Conservation (phyloP, 345 rosid genomes). For the Anastatica hierochuntica region DNA sequence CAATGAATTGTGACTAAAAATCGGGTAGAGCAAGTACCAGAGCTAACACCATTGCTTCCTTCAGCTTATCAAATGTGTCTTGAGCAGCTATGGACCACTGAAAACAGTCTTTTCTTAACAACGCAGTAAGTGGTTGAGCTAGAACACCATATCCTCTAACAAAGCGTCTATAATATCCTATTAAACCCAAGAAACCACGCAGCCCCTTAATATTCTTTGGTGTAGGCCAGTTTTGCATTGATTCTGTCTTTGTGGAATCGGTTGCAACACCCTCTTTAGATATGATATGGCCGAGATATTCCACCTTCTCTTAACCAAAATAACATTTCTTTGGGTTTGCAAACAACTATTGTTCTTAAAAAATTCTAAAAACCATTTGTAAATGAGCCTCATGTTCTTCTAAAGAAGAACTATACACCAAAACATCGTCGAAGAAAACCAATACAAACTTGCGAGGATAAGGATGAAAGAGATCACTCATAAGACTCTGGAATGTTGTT, state of each 20-base stretch:
- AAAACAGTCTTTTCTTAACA: not conserved
- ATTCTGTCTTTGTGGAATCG: not conserved
- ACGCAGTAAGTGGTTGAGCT: not conserved
- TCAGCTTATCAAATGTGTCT: not conserved
- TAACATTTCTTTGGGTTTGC: not conserved
- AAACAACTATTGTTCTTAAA: not conserved
- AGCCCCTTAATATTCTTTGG: accelerated
- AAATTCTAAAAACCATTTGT: no score
- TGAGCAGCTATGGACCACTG: not conserved
- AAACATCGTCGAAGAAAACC: no score
- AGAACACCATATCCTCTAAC: not conserved
- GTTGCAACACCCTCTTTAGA: not conserved
- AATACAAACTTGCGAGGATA: no score
- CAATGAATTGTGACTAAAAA: not conserved
- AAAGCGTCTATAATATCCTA: no score
- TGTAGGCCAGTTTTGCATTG: not conserved
- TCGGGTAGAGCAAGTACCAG: not conserved
- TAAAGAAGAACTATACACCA: no score
- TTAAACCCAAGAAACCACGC: not conserved
- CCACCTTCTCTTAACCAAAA: not conserved
- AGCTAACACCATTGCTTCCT: not conserved
- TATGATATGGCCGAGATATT: not conserved
- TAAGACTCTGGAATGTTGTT: no score
- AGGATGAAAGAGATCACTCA: no score
- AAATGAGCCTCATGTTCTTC: no score